Base-by-base conservation (phyloP, 1,284 basidiomycete species). In the Cystobasidium sp. region DNA sequence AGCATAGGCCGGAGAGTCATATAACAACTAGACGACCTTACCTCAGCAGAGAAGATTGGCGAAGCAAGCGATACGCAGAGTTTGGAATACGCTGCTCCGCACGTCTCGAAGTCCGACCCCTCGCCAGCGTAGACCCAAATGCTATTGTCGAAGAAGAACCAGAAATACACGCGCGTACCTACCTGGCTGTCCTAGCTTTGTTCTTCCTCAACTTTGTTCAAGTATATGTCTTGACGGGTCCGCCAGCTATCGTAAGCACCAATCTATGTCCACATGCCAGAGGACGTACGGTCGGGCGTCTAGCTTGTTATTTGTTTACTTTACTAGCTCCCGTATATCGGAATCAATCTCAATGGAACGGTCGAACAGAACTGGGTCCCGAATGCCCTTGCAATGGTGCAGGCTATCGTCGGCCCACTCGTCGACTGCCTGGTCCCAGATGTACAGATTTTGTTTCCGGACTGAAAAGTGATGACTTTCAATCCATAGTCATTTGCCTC, bases 201-300 rank as follows among this genome's bases (percentile, higher is more conserved):
- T 69, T 69, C 46, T 22, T 61, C n/a, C 41, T 69, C 24, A 69
- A 69, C 43, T 59, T 69, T 20, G 68, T 69, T 12, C 68, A 69
- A 52, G 68, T 68, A 43, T 59, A 56, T 46, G 68, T 44, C 16
- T 24, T 69, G 31, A 69, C 68, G 18, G 68, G 68, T 18, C 53
- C 68, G 3, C 68, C 68, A 1, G 58, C 68, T 18, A 69, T 69
- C 22, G 68, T 69, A 53, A 69, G 68, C 31, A 12, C 12, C 53
- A 12, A 18, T n/a, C n/a, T n/a, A 31, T 3, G 14, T 59, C 18
- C 7, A 20, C 56, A 37, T 2, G 24, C 16, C 24, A 31, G 20
- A 0, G 4, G 6, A 1, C 3, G 31, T 22, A 12, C 4, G 7
- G 39, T 53, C 62, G 8, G 22, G 3, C 18, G 37, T 14, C 22